Evolutionary conservation across 2,329 filamentous ascomycete genomes (phyloP), one percentile per base, ranked within the genome.

Genomic region (Sporothrix globosa): DNA sequence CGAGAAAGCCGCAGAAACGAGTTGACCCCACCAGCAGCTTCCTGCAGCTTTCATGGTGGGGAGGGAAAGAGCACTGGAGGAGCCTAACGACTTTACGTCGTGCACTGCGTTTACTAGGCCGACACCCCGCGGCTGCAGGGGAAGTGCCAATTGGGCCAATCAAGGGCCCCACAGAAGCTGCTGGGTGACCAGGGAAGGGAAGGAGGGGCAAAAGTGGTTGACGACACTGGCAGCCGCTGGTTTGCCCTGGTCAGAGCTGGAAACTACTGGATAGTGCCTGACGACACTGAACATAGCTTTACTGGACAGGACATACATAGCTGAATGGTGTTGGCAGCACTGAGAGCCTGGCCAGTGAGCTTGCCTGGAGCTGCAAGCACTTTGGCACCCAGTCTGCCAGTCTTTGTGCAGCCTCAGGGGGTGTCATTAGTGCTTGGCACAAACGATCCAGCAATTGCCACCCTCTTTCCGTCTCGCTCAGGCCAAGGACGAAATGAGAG

Each of bases 1-100:
- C 73, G 72, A 74, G 73, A 74, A 74, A 74, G 71, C 50, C 53
- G 46, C 71, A 69, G 71, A 73, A 74, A 69, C 46, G 41, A 68
- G 6, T 34, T 53, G 54, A 72, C 71, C 72, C 72, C 72, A 73
- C 73, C 69, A 71, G 24, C 65, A 71, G 67, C 67, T 70, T 69
- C 69, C 50, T 69, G 63, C 60, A 69, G 69, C 71, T 69, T 67
- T 60, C 27, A 9, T 61, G 46, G 56, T 65, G 60, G 58, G 41
- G 50, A 39, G 34, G 17, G 17, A 54, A 46, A 30, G 21, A 41
- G 24, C 30, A 53, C 11, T 66, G 61, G 24, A 50, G 44, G 34
- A 34, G 56, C 56, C 61, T n/a, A 21, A 39, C 41, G 21, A 46
- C 24, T 41, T 50, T 60, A 41, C 61, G 44, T 50, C 50, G 61